Base-by-base conservation (phyloP, 2,329 filamentous ascomycete genomes). In the Coniochaeta sp. region DNA sequence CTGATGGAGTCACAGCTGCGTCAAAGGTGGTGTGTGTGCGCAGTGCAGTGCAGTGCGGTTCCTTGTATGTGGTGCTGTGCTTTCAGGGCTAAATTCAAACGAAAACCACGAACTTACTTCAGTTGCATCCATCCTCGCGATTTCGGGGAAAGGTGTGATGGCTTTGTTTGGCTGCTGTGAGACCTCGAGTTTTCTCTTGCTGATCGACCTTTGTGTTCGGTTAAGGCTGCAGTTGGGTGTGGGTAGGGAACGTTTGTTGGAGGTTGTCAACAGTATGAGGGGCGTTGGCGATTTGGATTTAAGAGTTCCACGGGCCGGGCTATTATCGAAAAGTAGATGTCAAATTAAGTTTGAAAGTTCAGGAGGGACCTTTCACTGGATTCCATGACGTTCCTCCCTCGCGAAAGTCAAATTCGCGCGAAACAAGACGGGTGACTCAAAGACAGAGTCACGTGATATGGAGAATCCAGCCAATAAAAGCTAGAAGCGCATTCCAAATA, bases 351-450 rank as follows among this genome's bases (percentile, higher is more conserved):
- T n/a, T n/a, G n/a, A n/a, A n/a, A n/a, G n/a, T n/a, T n/a, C n/a
- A n/a, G n/a, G n/a, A n/a, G n/a, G n/a, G n/a, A n/a, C 18, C 38
- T 22, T 24, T 22, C 20, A 26, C 20, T 24, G 38, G 33, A 38
- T 42, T 42, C 38, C 38, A 42, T 42, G 38, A 42, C 38, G 38
- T 42, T 42, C 38, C 38, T 14, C 38, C n/a, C n/a, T n/a, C n/a
- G n/a, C n/a, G n/a, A 26, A 14, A 14, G n/a, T 24, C 20, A 42
- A 18, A 6, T 30, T 7, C n/a, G 18, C 12, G 20, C 22, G 7
- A 22, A 24, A 38, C 6, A 9, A 18, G 22, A 42, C 38, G n/a
- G n/a, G 38, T 42, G 38, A 42, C 38, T 42, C 38, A 42, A 42
- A 18, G 38, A 18, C 26, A 12, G n/a, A 18, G 18, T 42, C 38